Conservation (phyloP, 2,329 filamentous ascomycete species). For the Hypoxylon sp. region DNA sequence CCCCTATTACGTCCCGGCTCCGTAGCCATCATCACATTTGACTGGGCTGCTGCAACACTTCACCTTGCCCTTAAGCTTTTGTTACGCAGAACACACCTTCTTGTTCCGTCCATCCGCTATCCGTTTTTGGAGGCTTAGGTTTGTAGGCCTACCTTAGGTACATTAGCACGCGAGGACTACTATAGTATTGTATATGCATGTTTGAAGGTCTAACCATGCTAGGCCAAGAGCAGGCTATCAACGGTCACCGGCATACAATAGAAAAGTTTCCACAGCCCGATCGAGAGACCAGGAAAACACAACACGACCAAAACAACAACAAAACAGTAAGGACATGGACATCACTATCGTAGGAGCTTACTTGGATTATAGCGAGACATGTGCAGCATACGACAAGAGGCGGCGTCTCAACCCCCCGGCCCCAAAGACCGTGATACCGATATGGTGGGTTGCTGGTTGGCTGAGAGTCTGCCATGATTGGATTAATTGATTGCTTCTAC, state of each 20-base stretch:
- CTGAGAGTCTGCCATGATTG: slow-evolving; percentile 38
- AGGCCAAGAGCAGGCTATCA: slow-evolving; percentile 44
- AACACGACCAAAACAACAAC: slow-evolving; percentile 23
- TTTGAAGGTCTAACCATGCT: slow-evolving; percentile 40
- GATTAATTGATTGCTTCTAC: slow-evolving; percentile 43
- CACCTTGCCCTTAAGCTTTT: slow-evolving; percentile 32
- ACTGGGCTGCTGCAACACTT: slow-evolving; percentile 23
- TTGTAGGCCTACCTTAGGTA: slow-evolving; percentile 27
- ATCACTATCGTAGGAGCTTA: slow-evolving; percentile 18
- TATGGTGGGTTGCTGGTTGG: slow-evolving; percentile 41
- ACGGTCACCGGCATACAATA: slow-evolving; percentile 39
- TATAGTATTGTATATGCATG: slow-evolving; percentile 32
- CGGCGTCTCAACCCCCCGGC: slow-evolving; percentile 40
- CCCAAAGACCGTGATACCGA: slow-evolving; percentile 41
- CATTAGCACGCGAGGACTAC: slow-evolving; percentile 31
- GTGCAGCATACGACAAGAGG: slow-evolving; percentile 38
- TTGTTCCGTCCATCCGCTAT: slow-evolving; percentile 37
- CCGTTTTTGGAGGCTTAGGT: slow-evolving; percentile 22
- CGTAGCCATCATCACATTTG: slow-evolving; percentile 40
- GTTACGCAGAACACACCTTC: slow-evolving; percentile 43
- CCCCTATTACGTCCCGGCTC: slow-evolving; percentile 47
- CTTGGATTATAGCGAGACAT: slow-evolving; percentile 21
- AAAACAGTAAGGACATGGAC: slow-evolving; percentile 21
- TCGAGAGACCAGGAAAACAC: slow-evolving; percentile 27
- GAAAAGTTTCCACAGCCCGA: slow-evolving; percentile 23